Base-by-base conservation (phyloP, 139 green algal species). In the Tetraselmis striata region DNA sequence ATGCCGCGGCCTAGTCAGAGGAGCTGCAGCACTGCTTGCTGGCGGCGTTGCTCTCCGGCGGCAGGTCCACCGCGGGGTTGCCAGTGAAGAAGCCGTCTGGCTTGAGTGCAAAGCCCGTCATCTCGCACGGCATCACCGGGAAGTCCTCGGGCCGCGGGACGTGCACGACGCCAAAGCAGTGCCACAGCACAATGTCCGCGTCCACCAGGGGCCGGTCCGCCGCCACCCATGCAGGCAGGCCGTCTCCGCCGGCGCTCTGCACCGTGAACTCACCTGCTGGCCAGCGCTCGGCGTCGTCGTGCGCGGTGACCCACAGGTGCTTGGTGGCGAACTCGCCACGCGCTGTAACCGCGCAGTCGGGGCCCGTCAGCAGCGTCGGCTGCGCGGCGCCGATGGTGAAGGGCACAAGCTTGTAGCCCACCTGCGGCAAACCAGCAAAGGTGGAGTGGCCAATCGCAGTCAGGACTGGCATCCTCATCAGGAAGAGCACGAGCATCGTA, bases 31-130 rank as follows among this genome's bases (percentile, higher is more conserved):
- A 67, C 45, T 67, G 80, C 79, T 84, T 85, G 84, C 83, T 92
- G 24, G 84, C 85, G 2, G 59, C 75, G 85, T 95, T 92, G 1
- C 28, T 59, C 0, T 30, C 29, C 1, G 86, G 89, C 0, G 93
- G 92, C 28, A 97, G 75, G 83, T 97, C 92, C 22, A 97, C 28
- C 2, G 82, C 86, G 5, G 94, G 94, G 88, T 97, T 97, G 77
- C 77, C 82, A 27, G 77, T n/a, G 24, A 88, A 90, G 81, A 91
- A 92, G 11, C 79, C 80, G 79, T 87, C 79, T 2, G 88, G 82
- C 77, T 89, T 90, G 67, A 91, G 82, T 23, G 30, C 86, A 84
- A 91, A 91, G 25, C 88, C 88, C 1, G 80, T 82, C n/a, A 30
- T 31, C 75, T 91, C 88, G 45, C 81, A 82, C 22, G 86, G 86